phyloP scores from a whole-genome alignment of 106 monocot genomes.

The Chionographis japonica region DNA sequence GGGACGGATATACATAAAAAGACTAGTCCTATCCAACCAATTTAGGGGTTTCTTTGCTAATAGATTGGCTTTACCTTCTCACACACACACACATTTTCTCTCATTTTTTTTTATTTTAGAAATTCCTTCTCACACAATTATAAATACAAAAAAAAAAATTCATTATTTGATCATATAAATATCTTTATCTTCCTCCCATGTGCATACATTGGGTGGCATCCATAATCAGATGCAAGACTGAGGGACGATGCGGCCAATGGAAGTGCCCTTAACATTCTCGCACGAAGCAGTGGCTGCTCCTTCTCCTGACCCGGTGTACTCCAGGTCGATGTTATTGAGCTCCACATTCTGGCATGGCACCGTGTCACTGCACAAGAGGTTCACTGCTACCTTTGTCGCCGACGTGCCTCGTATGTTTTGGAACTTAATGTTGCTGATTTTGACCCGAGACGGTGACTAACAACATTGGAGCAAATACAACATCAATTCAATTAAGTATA shows the following conservation, averaged over 20 bases:
- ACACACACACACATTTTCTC: too few relatives aligned
- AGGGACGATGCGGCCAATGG: slow-evolving; percentile 5
- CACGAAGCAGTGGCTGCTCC: slow-evolving; percentile 5
- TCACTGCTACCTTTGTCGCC: slow-evolving; percentile 20
- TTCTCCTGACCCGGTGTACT: neutral
- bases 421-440: slow-evolving; percentile 29
- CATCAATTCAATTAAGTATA: neutral
- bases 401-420: slow-evolving; percentile 23
- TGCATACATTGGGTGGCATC: too few relatives aligned
- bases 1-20: too few relatives aligned
- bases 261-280: slow-evolving; percentile 11
- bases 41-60: too few relatives aligned
- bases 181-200: too few relatives aligned
- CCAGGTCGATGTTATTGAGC: slow-evolving; percentile 26
- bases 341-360: slow-evolving; percentile 26
- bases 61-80: too few relatives aligned
- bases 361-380: slow-evolving; percentile 25
- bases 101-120: too few relatives aligned
- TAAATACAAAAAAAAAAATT: too few relatives aligned
- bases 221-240: slow-evolving; percentile 8
- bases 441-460: slow-evolving; percentile 27
- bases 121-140: too few relatives aligned
- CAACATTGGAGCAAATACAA: neutral
- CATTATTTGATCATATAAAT: too few relatives aligned
- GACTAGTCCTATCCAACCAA: too few relatives aligned